Evolutionary conservation across 148 eudicot genomes (phyloP), one percentile per base, ranked within the genome.

Genomic region (Rhododendron vialii): DNA sequence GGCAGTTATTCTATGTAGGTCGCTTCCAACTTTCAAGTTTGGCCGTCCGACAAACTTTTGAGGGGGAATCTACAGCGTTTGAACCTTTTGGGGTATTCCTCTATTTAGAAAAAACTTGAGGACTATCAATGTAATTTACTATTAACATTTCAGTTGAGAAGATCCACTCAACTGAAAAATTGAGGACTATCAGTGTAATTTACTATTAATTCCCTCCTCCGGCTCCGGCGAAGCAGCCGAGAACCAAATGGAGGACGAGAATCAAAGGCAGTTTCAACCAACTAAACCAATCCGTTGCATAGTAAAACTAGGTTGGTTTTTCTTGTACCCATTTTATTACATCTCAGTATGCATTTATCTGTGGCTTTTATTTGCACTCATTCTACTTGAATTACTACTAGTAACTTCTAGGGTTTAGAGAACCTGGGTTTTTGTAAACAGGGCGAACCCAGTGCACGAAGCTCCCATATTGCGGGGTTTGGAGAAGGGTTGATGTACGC

Each of bases 231-330:
- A 17, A 35, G 75, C 26, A 63, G 22, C n/a, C 8, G 63, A 84
- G 53, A 35, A 12, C 65, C 41, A 67, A 48, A 85, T 85, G 87
- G 87, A 33, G 65, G 78, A 67, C 41, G 83, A 65, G 38, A 50
- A 65, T 63, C 78, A 13, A 43, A 88, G 82, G 87, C 82, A 90
- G 84, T 87, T 48, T 24, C 38, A 65, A 0, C 14, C 12, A n/a
- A 24, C 85, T 7, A 92, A 90, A 82, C 91, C 91, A 73, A 84
- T 93, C 71, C 93, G 96, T 26, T 95, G 96, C 92, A 95, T 95
- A 86, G 93, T 95, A 89, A 95, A 95, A 86, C 90, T 95, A 45
- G 98, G 98, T 95, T 79, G 69, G 90, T 83, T 4, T 28, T 80
- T 9, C 11, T 9, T 41, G 80, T 5, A 59, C 17, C 3, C 47